Conservation (phyloP, 495 filamentous ascomycete genomes). For the Aspergillus indologenus region DNA sequence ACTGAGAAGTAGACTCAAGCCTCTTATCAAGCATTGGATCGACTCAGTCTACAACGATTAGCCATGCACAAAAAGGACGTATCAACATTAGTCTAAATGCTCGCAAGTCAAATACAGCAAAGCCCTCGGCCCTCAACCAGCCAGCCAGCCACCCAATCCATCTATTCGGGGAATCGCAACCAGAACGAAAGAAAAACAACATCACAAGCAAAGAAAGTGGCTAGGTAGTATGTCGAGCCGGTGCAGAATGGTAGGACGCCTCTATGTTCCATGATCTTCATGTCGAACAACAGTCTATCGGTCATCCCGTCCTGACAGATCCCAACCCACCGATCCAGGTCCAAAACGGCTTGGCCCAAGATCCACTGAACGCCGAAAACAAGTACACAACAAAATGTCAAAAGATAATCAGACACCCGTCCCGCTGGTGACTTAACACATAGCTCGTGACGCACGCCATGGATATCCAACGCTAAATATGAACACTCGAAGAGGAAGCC, state of each 20-base stretch:
- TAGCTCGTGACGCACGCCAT: slow-evolving; percentile 21
- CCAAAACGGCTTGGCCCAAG: not conserved
- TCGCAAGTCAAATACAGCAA: not conserved
- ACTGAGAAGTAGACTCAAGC: too few relatives aligned
- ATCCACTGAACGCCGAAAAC: not conserved
- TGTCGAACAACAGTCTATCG: not conserved
- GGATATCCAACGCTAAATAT: slow-evolving; percentile 15
- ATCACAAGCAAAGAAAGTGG: not conserved
- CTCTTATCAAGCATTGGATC: too few relatives aligned
- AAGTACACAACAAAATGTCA: not conserved
- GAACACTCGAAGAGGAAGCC: slow-evolving; percentile 5
- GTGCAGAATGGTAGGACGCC: not conserved
- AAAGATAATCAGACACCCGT: slow-evolving; percentile 14
- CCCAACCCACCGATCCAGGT: not conserved
- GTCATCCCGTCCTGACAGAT: not conserved
- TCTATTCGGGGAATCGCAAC: not conserved
- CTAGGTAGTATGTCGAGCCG: not conserved
- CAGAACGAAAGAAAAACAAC: too few relatives aligned
- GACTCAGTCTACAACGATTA: not conserved
- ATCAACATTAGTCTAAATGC: not conserved
- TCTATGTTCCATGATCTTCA: not conserved
- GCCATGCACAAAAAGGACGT: too few relatives aligned
- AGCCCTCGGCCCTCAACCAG: not conserved
- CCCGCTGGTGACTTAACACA: slow-evolving; percentile 18
- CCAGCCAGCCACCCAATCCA: not conserved